Evolutionary conservation across 768 basidiomycete genomes (phyloP), one percentile per base, ranked within the genome.

Genomic region (Austroboletus eburneus): DNA sequence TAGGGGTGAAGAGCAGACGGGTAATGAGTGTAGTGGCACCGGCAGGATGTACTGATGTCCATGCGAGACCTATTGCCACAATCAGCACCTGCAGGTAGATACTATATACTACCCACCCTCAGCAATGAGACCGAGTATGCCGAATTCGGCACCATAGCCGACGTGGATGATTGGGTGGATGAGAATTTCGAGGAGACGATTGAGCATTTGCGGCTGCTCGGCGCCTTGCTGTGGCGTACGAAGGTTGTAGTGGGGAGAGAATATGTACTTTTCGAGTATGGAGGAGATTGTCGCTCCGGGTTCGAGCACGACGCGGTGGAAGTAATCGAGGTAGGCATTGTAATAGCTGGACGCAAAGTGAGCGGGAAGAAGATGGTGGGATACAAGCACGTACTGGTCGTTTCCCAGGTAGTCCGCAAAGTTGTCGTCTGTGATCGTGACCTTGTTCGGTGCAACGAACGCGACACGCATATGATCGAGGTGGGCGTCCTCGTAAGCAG

Each of bases 91-190:
- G 29, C 38, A 20, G 20, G 5, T 4, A 23, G 14, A 23, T 29
- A 42, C 3, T 18, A 5, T 4, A 4, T 20, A 34, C 16, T 5
- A 41, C 41, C 9, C 23, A 81, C 85, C 83, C 70, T 87, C 85
- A 3, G 77, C 78, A 3, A 81, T 65, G 51, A 84, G 69, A 2
- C 83, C 85, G 10, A 74, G 75, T 27, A 86, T 42, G 13, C 74
- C 74, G 48, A 87, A 86, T 57, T 87, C 86, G 8, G 74, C 62
- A 2, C 83, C 85, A 57, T 79, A 78, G 4, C 81, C 84, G 4
- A 68, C 51, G 55, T 86, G 81, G 32, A 87, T 85, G 46, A 85
- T 51, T 0, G 84, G 80, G 50, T 88, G 86, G 2, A 86, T 47
- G 20, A 87, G 63, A 17, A 81, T 82, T 12, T 76, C 72, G 25